Conservation (phyloP, 306 rosid genomes). For the Prunus mume region DNA sequence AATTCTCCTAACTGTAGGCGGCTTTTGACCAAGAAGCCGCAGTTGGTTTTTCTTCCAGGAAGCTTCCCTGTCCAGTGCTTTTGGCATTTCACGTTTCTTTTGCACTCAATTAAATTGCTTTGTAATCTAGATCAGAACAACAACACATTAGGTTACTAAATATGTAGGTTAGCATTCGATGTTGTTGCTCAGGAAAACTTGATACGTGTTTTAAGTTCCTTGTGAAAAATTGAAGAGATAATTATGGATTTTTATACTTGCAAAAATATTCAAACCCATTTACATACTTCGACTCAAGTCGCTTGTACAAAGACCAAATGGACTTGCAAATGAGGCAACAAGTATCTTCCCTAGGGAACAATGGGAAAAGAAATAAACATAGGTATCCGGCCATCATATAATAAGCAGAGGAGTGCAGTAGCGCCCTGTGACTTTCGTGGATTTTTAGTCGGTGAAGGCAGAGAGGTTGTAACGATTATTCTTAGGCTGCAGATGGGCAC, state of each 20-base stretch:
- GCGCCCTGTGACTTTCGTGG: neutral
- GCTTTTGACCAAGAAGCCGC: too few species aligned
- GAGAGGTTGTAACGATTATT: neutral
- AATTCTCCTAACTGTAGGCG: too few species aligned
- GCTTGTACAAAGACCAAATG: neutral
- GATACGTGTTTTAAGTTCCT: neutral
- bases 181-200: too few species aligned
- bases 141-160: too few species aligned
- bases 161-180: too few species aligned
- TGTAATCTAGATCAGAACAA: too few species aligned
- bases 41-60: too few species aligned
- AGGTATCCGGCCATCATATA: neutral
- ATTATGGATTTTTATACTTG: neutral
- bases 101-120: too few species aligned
- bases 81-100: too few species aligned
- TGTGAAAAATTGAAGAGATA: neutral
- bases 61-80: too few species aligned
- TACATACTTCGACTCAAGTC: neutral
- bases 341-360: neutral
- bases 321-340: conserved; percentile 3
- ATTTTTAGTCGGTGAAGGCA: conserved; percentile 31
- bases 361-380: neutral
- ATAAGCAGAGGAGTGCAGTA: conserved; percentile 1
- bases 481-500: conserved; percentile 5
- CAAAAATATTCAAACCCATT: neutral